Percentiles rank a stretch among this genome's conserved stretches.
phyloP scores from a whole-genome alignment of 768 basidiomycete species.

The Suillus cothurnatus region DNA sequence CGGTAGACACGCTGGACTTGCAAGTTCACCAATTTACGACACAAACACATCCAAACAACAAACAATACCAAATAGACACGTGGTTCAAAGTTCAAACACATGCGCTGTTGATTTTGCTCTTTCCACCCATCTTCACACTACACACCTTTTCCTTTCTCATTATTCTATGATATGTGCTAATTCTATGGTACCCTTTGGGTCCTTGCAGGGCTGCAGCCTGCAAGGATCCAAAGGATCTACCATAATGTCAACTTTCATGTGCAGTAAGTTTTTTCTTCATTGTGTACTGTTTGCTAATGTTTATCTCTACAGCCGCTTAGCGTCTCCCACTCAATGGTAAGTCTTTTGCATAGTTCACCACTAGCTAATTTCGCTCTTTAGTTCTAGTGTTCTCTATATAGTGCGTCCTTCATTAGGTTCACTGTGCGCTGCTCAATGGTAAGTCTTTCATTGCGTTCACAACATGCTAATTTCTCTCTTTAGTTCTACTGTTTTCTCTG shows the following conservation, averaged over 20 bases:
- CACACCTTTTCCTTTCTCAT: neutral
- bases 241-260: neutral
- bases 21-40: no score
- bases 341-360: neutral
- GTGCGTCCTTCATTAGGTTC: no score
- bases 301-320: neutral
- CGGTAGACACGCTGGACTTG: no score
- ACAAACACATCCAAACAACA: no score
- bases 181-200: neutral
- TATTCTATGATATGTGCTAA: neutral
- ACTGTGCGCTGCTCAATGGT: no score
- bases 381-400: neutral
- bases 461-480: neutral
- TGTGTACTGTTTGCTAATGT: constrained; percentile 1
- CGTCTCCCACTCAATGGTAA: neutral
- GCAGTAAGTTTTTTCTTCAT: neutral
- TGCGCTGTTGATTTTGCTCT: neutral
- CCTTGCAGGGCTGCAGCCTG: constrained; percentile 2
- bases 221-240: constrained; percentile 4
- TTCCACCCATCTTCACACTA: neutral
- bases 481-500: neutral
- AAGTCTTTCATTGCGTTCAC: neutral
- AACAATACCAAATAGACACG: no score
- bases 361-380: neutral
- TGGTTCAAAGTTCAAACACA: neutral